Conservation (phyloP, 139 green algal genomes). For the Nannochloris sp. region DNA sequence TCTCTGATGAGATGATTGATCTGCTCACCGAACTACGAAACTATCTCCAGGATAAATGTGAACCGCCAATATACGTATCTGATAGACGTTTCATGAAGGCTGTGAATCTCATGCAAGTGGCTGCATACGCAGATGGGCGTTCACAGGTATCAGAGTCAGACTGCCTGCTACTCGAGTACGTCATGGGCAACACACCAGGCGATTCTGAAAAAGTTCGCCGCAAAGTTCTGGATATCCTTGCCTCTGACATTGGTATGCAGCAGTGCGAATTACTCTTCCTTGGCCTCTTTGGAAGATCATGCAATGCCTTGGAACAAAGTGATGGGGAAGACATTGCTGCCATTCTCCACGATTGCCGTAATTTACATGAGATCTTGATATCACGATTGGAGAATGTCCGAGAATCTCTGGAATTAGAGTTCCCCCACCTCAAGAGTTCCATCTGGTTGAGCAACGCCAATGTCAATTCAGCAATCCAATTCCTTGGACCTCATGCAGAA, state of each 20-base stretch:
- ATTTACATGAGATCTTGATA: no score
- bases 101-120: conserved; percentile 53
- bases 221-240: conserved; percentile 64
- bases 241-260: conserved; percentile 57
- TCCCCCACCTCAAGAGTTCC: conserved; percentile 57
- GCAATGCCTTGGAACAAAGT: conserved; percentile 29
- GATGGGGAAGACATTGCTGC: conserved; percentile 15
- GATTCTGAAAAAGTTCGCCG: conserved; percentile 65
- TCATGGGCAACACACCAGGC: conserved; percentile 73
- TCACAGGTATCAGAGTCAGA: conserved; percentile 60
- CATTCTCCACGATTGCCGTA: no score
- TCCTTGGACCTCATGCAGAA: conserved; percentile 67
- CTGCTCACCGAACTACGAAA: conserved; percentile 65
- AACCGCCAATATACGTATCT: conserved; percentile 63
- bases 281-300: conserved; percentile 48
- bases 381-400: conserved; percentile 16
- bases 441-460: conserved; percentile 59
- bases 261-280: conserved; percentile 47
- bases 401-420: conserved; percentile 37
- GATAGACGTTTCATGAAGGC: conserved; percentile 61
- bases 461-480: conserved; percentile 60
- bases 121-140: conserved; percentile 70
- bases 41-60: conserved; percentile 69
- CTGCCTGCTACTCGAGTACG: conserved; percentile 79
- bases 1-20: conserved; percentile 61